phyloP scores from a whole-genome alignment of 106 monocot genomes.

The Alisma plantagoaquatica region DNA sequence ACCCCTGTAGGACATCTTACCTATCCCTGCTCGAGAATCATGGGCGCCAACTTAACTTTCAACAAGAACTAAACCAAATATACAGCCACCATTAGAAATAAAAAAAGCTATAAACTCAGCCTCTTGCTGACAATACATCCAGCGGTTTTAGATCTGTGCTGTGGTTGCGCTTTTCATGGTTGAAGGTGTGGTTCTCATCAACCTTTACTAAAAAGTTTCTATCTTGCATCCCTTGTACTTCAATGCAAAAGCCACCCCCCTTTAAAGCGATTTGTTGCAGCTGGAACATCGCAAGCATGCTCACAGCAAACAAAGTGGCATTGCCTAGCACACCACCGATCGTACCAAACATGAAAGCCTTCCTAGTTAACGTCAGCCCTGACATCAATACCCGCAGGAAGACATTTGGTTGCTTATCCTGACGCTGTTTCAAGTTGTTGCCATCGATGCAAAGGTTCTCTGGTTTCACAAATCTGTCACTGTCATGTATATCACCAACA shows the following conservation, averaged over 20 bases:
- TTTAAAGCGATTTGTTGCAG: conserved; percentile 49
- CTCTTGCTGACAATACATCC: conserved; percentile 69
- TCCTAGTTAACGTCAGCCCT: conserved; percentile 38
- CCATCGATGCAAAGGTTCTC: conserved; percentile 26
- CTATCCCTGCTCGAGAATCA: background rate
- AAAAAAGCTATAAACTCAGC: conserved; percentile 14
- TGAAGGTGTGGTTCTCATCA: conserved; percentile 2
- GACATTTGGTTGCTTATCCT: conserved; percentile 15
- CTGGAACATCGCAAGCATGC: conserved; percentile 70
- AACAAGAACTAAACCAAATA: background rate
- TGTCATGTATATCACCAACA: conserved; percentile 43
- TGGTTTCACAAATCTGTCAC: conserved; percentile 27
- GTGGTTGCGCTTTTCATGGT: conserved; percentile 8
- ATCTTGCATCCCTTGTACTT: conserved; percentile 6
- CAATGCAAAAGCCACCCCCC: conserved; percentile 4
- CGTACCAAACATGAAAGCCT: conserved; percentile 29
- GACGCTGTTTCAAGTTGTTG: conserved; percentile 5
- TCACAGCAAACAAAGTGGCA: conserved; percentile 74
- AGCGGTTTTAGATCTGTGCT: conserved; percentile 23
- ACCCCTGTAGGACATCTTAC: background rate
- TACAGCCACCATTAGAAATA: no score
- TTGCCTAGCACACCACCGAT: conserved; percentile 53
- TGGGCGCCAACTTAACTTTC: background rate
- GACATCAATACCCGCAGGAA: conserved; percentile 40
- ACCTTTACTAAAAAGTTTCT: conserved; percentile 6